A percentile compares a stretch with the other conserved stretches of the same genome.
Conservation (phyloP, 805 yeast species). For the Scheffersomyces ergatensis region DNA sequence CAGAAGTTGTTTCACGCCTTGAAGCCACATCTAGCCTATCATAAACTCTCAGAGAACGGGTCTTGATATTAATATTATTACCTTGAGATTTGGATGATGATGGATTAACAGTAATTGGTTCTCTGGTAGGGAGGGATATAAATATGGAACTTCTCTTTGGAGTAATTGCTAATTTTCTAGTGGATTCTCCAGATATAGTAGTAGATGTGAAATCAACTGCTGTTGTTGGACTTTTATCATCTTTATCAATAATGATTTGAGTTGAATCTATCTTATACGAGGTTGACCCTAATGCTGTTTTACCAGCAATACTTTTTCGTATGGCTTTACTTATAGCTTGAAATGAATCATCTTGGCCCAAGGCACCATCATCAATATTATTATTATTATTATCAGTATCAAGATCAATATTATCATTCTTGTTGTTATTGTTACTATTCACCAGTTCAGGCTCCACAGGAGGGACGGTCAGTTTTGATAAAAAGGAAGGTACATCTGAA, state of each 20-base stretch:
- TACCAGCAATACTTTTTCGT: constrained; percentile 43
- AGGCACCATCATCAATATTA: neutral
- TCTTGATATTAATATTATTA: neutral
- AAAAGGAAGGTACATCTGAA: neutral
- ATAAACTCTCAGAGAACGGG: constrained; percentile 16
- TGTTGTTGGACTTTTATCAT: neutral
- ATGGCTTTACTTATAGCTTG: constrained; percentile 48
- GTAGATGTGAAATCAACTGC: neutral
- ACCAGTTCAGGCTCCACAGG: neutral
- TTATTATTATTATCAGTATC: neutral
- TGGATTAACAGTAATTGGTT: constrained; percentile 31
- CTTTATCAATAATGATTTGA: neutral
- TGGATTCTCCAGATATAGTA: neutral
- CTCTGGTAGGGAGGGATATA: constrained; percentile 36
- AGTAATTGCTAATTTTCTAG: constrained; percentile 11
- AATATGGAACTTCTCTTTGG: constrained; percentile 33
- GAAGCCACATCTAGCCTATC: constrained; percentile 12
- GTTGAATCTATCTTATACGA: neutral
- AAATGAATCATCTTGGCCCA: constrained; percentile 38
- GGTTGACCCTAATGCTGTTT: constrained; percentile 6
- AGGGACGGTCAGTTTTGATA: neutral
- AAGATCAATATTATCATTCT: neutral
- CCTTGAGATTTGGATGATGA: constrained; percentile 10
- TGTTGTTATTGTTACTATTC: too few species aligned
- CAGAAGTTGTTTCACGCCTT: neutral